A percentile compares a stretch with the other conserved stretches of the same genome.
Evolutionary conservation across 164 flowering plant species (phyloP).

Genomic region (Vitis riparia): DNA sequence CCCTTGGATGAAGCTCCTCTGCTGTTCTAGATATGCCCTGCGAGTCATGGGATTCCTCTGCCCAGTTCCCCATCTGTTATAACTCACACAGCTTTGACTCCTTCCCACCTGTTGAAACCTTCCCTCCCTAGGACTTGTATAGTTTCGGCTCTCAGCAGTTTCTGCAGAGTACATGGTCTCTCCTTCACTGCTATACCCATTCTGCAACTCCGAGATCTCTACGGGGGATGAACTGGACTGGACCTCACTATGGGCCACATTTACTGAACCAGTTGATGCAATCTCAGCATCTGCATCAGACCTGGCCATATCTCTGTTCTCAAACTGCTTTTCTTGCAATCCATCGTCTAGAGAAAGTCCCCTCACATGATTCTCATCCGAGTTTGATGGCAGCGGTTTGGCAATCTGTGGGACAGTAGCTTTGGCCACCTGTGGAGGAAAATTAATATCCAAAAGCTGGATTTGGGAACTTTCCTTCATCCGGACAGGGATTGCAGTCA

Average conservation of each 20-base stretch:
- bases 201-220: conserved; percentile 29
- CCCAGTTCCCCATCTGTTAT: conserved; percentile 70
- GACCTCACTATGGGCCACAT: conserved; percentile 59
- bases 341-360: conserved; percentile 20
- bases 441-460: conserved; percentile 87
- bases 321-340: conserved; percentile 22
- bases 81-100: conserved; percentile 91
- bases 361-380: conserved; percentile 39
- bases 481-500: conserved; percentile 51
- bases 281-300: conserved; percentile 44
- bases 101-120: conserved; percentile 75
- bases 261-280: conserved; percentile 58
- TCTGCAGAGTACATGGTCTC: conserved; percentile 98
- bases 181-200: conserved; percentile 75
- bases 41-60: conserved; percentile 47
- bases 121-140: conserved; percentile 67
- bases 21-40: conserved; percentile 49
- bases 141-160: conserved; percentile 94
- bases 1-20: conserved; percentile 58
- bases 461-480: conserved; percentile 47
- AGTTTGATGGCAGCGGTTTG: conserved; percentile 30
- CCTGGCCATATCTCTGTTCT: conserved; percentile 19
- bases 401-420: conserved; percentile 26
- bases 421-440: conserved; percentile 65
- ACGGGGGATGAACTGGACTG: conserved; percentile 67